Evolutionary conservation across 495 filamentous ascomycete genomes (phyloP).

Genomic region (Neurospora tetraspora): DNA sequence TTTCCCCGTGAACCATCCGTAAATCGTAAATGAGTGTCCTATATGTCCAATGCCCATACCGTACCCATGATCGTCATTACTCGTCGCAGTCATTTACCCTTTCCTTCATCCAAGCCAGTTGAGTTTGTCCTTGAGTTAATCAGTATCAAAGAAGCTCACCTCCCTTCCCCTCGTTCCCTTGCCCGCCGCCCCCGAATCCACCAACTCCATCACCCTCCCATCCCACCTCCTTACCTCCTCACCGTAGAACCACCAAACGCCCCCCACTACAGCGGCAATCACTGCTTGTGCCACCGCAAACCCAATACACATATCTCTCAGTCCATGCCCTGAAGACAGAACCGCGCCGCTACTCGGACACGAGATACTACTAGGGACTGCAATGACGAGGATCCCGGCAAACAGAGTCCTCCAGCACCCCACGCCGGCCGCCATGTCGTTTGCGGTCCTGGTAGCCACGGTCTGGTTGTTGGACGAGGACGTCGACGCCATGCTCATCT

Average conservation of each 20-base stretch:
- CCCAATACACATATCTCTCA: conserved; percentile 23
- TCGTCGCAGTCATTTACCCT: not conserved
- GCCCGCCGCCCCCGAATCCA: conserved; percentile 9
- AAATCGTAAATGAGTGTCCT: not conserved
- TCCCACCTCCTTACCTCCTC: conserved; percentile 27
- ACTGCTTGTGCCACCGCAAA: conserved; percentile 25
- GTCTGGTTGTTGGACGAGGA: conserved; percentile 22
- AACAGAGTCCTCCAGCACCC: conserved; percentile 22
- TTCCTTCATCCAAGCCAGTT: not conserved
- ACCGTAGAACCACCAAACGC: conserved; percentile 28
- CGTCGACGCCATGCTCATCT: conserved; percentile 31
- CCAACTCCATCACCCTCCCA: conserved; percentile 31
- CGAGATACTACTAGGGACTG: conserved; percentile 18
- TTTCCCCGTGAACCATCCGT: not conserved
- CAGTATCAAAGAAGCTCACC: conserved; percentile 37
- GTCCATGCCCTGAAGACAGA: conserved; percentile 21
- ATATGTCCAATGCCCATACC: not conserved
- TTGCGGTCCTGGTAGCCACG: conserved; percentile 25
- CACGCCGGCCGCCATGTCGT: conserved; percentile 32
- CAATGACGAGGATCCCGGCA: conserved; percentile 30
- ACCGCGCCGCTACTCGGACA: conserved; percentile 3
- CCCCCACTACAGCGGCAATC: conserved; percentile 16
- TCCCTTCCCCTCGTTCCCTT: conserved; percentile 24
- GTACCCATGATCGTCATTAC: not conserved
- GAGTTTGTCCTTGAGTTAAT: conserved; percentile 13